Conservation (phyloP, 2,329 filamentous ascomycete species). For the Clonostachys byssicola region DNA sequence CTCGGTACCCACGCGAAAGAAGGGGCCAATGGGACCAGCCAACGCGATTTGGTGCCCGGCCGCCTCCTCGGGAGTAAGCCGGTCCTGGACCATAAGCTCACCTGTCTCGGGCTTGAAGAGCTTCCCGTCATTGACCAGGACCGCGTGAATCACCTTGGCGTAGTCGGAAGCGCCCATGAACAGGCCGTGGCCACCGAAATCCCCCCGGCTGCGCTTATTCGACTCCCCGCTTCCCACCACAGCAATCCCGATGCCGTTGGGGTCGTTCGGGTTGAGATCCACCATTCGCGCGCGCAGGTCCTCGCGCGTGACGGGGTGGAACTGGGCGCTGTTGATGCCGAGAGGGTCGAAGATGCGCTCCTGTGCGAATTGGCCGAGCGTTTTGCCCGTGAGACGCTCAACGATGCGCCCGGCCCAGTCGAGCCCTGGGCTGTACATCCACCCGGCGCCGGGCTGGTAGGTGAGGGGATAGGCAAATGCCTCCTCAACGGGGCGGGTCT, state of each 20-base stretch:
- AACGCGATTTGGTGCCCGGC: slow-evolving; percentile 18
- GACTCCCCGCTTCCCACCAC: slow-evolving; percentile 25
- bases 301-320: slow-evolving; percentile 28
- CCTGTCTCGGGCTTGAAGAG: slow-evolving; percentile 35
- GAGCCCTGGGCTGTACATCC: slow-evolving; percentile 42
- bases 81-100: slow-evolving; percentile 39
- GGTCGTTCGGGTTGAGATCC: slow-evolving; percentile 30
- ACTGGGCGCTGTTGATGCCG: slow-evolving; percentile 28
- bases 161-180: slow-evolving; percentile 32
- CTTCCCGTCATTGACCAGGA: slow-evolving; percentile 42
- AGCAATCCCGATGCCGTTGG: slow-evolving; percentile 22
- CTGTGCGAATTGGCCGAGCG: slow-evolving; percentile 36
- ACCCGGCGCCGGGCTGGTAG: slow-evolving; percentile 45
- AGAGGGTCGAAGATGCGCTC: slow-evolving; percentile 38
- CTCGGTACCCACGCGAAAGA: slow-evolving; percentile 27
- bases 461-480: slow-evolving; percentile 36
- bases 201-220: slow-evolving; percentile 22
- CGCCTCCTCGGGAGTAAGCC: slow-evolving; percentile 26
- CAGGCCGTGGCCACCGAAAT: slow-evolving; percentile 39
- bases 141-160: slow-evolving; percentile 34
- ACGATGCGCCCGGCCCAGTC: slow-evolving; percentile 51
- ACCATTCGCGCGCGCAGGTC: slow-evolving; percentile 26
- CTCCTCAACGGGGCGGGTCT: slow-evolving; percentile 29
- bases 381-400: slow-evolving; percentile 36
- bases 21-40: slow-evolving; percentile 19